Evolutionary conservation across 2,329 filamentous ascomycete species (phyloP).

Genomic region (Hypomyces rosellus): DNA sequence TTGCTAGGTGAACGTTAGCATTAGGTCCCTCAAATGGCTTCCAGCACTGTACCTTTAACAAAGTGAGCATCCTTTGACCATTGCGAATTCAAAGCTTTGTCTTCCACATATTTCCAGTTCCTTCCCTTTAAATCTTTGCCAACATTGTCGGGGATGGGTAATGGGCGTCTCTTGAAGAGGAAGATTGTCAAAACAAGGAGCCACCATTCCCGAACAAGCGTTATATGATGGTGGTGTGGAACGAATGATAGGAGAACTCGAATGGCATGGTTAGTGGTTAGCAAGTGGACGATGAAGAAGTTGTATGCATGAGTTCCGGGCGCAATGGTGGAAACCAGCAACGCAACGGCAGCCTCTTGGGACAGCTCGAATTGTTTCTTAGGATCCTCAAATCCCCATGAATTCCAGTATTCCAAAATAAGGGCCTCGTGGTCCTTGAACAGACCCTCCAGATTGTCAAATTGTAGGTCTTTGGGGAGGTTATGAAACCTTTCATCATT

Average conservation of each 20-base stretch:
- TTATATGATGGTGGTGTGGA: constrained; percentile 64
- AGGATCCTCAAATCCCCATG: constrained; percentile 68
- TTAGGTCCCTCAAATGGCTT: neutral
- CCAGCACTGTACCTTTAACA: constrained; percentile 61
- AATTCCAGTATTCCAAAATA: constrained; percentile 85
- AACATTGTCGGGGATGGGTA: constrained; percentile 61
- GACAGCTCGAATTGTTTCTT: constrained; percentile 69
- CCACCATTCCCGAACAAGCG: constrained; percentile 83
- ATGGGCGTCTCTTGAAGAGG: constrained; percentile 66
- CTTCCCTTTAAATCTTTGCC: constrained; percentile 53
- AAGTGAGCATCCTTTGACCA: constrained; percentile 73
- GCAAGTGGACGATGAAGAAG: constrained; percentile 74
- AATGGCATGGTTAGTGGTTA: constrained; percentile 83
- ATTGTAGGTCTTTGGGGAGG: constrained; percentile 52
- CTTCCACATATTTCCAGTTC: constrained; percentile 70
- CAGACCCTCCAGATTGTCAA: constrained; percentile 59
- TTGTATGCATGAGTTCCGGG: constrained; percentile 62
- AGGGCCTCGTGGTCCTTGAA: constrained; percentile 63
- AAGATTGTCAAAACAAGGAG: constrained; percentile 74
- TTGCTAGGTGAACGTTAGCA: constrained; percentile 36
- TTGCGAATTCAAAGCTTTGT: constrained; percentile 61
- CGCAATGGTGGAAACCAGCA: constrained; percentile 56
- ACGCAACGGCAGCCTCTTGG: constrained; percentile 53
- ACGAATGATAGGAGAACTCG: constrained; percentile 77
- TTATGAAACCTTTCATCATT: constrained; percentile 64